Percentiles rank a stretch among this genome's conserved stretches.
phyloP scores from a whole-genome alignment of 805 yeast genomes.

The Ogataea trehalophila region DNA sequence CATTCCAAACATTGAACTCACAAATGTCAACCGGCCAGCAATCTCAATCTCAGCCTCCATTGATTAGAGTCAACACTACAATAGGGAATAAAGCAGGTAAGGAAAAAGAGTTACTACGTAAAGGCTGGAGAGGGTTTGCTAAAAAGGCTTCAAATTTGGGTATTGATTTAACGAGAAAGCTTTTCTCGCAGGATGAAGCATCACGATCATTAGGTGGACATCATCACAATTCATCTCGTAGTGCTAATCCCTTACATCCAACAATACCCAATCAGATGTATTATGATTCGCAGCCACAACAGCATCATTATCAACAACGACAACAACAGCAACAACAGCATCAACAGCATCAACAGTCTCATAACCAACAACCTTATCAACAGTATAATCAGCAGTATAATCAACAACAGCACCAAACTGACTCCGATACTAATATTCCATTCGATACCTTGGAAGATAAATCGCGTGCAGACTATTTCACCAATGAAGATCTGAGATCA shows the following conservation, averaged over 20 bases:
- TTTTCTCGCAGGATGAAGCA: too few relatives aligned
- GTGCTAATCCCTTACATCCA: too few relatives aligned
- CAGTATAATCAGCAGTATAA: not conserved
- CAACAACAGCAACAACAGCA: too few relatives aligned
- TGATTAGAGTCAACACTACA: slow-evolving; percentile 13
- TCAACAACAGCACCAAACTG: not conserved
- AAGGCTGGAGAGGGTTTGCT: too few relatives aligned
- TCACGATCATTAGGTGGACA: too few relatives aligned
- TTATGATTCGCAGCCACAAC: too few relatives aligned
- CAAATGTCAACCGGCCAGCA: not conserved
- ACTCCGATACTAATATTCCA: not conserved
- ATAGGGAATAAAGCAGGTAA: not conserved
- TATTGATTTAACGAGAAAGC: too few relatives aligned
- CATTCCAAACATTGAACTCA: slow-evolving; percentile 3
- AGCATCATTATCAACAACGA: not conserved
- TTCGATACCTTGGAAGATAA: not conserved
- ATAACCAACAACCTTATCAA: not conserved
- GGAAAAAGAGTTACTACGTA: too few relatives aligned
- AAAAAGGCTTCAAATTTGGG: too few relatives aligned
- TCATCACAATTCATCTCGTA: too few relatives aligned
- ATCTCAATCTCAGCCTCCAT: slow-evolving; percentile 4
- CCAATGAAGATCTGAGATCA: not conserved
- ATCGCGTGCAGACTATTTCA: not conserved
- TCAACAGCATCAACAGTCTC: not conserved
- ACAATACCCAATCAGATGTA: too few relatives aligned